Evolutionary conservation across 1,284 basidiomycete species (phyloP).

Genomic region (Cutaneotrichosporon sp.): DNA sequence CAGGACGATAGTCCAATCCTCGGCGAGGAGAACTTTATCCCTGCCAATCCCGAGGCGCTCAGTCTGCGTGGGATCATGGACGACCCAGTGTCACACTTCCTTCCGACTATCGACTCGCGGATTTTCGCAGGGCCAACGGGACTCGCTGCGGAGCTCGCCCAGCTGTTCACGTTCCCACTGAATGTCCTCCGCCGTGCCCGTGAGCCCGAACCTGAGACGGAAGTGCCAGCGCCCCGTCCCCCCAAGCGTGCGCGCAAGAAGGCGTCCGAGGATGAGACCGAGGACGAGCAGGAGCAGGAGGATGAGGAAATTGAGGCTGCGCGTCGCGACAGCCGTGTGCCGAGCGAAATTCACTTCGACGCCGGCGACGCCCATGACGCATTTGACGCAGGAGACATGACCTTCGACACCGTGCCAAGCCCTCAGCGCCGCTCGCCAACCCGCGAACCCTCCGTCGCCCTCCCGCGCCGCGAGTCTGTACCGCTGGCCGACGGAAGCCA

Average conservation of each 20-base stretch:
- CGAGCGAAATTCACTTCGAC: constrained; percentile 12
- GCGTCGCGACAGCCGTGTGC: constrained; percentile 45
- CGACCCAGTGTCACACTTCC: constrained; percentile 77
- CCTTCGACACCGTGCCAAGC: constrained; percentile 10
- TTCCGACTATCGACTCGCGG: constrained; percentile 66
- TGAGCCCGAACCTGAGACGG: constrained; percentile 18
- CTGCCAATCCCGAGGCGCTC: constrained; percentile 72
- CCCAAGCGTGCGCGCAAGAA: constrained; percentile 7
- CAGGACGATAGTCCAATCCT: constrained; percentile 66
- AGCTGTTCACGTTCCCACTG: constrained; percentile 77
- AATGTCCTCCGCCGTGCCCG: constrained; percentile 50
- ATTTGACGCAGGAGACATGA: constrained; percentile 10
- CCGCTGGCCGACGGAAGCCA: constrained; percentile 57
- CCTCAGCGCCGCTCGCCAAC: constrained; percentile 2
- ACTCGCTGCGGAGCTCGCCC: constrained; percentile 65
- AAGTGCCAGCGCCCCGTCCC: constrained; percentile 4
- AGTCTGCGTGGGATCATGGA: constrained; percentile 75
- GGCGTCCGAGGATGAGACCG: not conserved
- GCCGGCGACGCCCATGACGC: constrained; percentile 1
- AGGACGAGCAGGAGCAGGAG: not conserved
- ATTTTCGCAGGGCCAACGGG: constrained; percentile 71
- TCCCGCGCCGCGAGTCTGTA: constrained; percentile 39
- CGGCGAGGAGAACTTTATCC: constrained; percentile 72
- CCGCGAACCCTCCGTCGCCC: constrained; percentile 31
- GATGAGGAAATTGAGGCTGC: constrained; percentile 64